Evolutionary conservation across 257 asterid genomes (phyloP), one percentile per base, ranked within the genome.

Genomic region (Solanum virginianum): DNA sequence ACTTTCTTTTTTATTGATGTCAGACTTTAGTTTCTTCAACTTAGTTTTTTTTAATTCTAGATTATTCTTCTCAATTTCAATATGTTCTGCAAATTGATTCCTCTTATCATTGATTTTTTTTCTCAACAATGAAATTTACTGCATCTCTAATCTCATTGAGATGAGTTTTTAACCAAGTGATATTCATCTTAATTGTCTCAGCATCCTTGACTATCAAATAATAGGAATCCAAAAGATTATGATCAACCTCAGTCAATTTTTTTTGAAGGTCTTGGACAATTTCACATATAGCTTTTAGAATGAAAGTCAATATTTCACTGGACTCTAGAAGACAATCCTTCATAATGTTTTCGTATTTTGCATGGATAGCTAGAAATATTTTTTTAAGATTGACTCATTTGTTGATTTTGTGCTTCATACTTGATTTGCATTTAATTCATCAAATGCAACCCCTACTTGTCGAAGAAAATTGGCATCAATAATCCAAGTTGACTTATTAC

Each of bases 261-360:
- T 59, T 85, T 7, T 85, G 65, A 18, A 88, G 81, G 39, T 86
- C 89, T 68, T 86, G 85, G 51, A 88, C 87, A 87, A 86, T 88
- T 65, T 77, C 69, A 70, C 91, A 86, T 18, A 88, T 75, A 51
- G 87, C 89, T 47, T 81, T 18, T 69, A 86, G 14, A 45, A 88
- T 82, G 72, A 77, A 84, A 36, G 82, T 62, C 88, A 36, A 36
- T 6, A 36, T 36, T 4, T 36, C 7, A 81, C 69, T 86, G 1
- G 90, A 88, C 83, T 86, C 83, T 72, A 88, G 26, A 1, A 29
- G 77, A 84, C 88, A 84, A 86, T 83, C 77, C 83, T 32, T 17
- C 4, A 86, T 60, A 20, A 88, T 84, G 29, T 86, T 85, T 8
- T 88, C 88, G 10, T 88, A 69, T 57, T 84, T 88, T 60, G 62